These are phyloP conservation scores for Yarrowia sp. DNA, from an alignment of 805 yeast genomes.

Conservation along the genomic window DNA sequence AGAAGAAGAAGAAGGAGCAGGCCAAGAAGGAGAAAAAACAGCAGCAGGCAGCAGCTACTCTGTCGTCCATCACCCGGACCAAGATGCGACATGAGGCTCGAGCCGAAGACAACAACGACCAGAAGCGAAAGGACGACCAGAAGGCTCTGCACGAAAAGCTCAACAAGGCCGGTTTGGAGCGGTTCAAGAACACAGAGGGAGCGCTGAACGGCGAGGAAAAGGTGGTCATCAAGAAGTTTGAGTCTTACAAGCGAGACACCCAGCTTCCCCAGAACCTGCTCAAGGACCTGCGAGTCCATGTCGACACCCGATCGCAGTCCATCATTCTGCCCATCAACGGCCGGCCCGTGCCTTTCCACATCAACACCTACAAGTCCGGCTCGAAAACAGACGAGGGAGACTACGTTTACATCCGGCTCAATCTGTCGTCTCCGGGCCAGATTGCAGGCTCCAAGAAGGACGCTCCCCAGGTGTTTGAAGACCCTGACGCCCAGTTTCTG, in stretches of 20 bases:
- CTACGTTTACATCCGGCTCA: conserved; percentile 81
- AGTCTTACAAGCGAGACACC: conserved; percentile 87
- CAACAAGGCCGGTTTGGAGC: conserved; percentile 78
- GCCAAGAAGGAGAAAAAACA: conserved; percentile 27
- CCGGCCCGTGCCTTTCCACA: conserved; percentile 96
- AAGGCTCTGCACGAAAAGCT: conserved; percentile 76
- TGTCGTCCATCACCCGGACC: conserved; percentile 69
- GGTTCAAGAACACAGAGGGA: conserved; percentile 57
- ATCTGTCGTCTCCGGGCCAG: conserved; percentile 89
- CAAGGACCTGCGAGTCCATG: conserved; percentile 78
- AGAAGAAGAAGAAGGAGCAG: conserved; percentile 30
- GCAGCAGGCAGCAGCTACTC: conserved; percentile 42
- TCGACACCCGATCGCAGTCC: conserved; percentile 84
- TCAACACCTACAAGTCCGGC: conserved; percentile 89
- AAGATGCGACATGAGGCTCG: conserved; percentile 59
- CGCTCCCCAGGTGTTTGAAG: conserved; percentile 72
- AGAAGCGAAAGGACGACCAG: conserved; percentile 78
- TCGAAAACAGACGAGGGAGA: conserved; percentile 96
- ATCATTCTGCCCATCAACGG: conserved; percentile 89
- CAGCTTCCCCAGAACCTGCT: conserved; percentile 77
- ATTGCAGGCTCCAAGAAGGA: conserved; percentile 72
- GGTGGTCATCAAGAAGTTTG: conserved; percentile 85
- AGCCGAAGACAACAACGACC: conserved; percentile 61
- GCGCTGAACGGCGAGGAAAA: conserved; percentile 44
- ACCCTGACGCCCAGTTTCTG: conserved; percentile 79